These are phyloP conservation scores for Globisporangium ultimum DNA, from an alignment of 352 stramenopile genomes.

Conservation along the genomic window DNA sequence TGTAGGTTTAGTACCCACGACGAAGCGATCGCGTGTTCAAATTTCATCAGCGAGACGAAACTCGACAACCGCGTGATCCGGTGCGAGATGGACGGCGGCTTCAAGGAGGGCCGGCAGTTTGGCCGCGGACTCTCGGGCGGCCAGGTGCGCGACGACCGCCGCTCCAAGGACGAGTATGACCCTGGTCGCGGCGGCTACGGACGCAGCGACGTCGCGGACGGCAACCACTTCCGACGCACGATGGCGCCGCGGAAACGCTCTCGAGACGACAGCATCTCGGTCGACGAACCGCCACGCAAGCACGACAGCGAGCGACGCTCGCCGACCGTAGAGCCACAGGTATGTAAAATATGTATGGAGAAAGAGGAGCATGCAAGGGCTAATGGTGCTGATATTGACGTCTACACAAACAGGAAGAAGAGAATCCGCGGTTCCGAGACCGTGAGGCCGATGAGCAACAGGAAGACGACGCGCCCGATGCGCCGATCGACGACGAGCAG, in stretches of 20 bases:
- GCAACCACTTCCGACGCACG: slow-evolving; percentile 70
- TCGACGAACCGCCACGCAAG: slow-evolving; percentile 46
- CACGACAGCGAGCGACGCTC: slow-evolving; percentile 21
- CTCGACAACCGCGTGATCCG: slow-evolving; percentile 86
- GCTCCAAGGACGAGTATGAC: slow-evolving; percentile 85
- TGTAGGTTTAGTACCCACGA: slow-evolving; percentile 61
- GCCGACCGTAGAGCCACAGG: slow-evolving; percentile 14
- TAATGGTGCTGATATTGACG: background rate
- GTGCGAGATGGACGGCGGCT: slow-evolving; percentile 87
- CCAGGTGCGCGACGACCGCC: slow-evolving; percentile 82
- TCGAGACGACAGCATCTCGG: slow-evolving; percentile 42
- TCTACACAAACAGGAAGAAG: slow-evolving; percentile 27
- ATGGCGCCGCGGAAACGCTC: slow-evolving; percentile 42
- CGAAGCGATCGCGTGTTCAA: slow-evolving; percentile 67
- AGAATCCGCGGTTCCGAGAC: slow-evolving; percentile 64
- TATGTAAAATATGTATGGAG: slow-evolving; percentile 6
- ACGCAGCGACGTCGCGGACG: slow-evolving; percentile 56
- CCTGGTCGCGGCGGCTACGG: slow-evolving; percentile 76
- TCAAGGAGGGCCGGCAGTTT: slow-evolving; percentile 84
- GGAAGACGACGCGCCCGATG: slow-evolving; percentile 23
- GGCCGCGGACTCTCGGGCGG: slow-evolving; percentile 76
- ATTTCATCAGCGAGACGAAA: slow-evolving; percentile 87
- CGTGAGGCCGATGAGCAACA: slow-evolving; percentile 21
- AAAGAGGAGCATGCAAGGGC: background rate
- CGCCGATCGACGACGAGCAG: slow-evolving; percentile 3